Base-by-base conservation (phyloP, 148 eudicot species). In the Heliosperma pusillum region DNA sequence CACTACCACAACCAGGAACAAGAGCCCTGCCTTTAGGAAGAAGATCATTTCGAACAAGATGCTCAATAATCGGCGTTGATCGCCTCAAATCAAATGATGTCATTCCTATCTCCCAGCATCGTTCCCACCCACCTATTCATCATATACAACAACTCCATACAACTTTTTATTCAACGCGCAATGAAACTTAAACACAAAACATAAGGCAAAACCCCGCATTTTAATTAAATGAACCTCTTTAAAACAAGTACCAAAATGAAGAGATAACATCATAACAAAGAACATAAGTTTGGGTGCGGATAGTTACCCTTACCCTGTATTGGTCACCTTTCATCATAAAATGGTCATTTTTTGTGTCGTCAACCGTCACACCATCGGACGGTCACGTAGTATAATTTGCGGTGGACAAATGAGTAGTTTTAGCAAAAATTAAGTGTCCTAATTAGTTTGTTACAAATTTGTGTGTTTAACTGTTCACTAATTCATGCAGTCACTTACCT, bases 1-100 rank as follows among this genome's bases (percentile, higher is more conserved):
- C 97, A 81, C 87, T 85, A 73, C 97, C 97, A 81, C 95, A 90
- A 76, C 97, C 97, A 71, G 97, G 97, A 73, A 92, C 82, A 74
- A 92, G 81, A 78, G 83, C 87, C 77, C 91, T 81, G 81, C 97
- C 97, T 47, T 81, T 88, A 13, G 93, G 92, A 76, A 92, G 87
- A 67, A 83, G 74, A 36, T 79, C 88, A 2, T 76, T 82, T 52
- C 75, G 71, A 80, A 80, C 83, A 87, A 92, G 97, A 63, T 88
- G 85, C 44, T 80, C 79, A 58, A 92, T 69, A 75, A 90, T 66
- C 9, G 97, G 95, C 16, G 97, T 92, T 67, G 97, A 87, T 67
- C 82, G 75, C 58, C 97, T 92, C 80, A 92, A 83, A 83, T 92
- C 93, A 95, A 95, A 92, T 1, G 93, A 91, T 21, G 90, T 87